Base-by-base conservation (phyloP, 208 protist species). In the Crithidia bombi region DNA sequence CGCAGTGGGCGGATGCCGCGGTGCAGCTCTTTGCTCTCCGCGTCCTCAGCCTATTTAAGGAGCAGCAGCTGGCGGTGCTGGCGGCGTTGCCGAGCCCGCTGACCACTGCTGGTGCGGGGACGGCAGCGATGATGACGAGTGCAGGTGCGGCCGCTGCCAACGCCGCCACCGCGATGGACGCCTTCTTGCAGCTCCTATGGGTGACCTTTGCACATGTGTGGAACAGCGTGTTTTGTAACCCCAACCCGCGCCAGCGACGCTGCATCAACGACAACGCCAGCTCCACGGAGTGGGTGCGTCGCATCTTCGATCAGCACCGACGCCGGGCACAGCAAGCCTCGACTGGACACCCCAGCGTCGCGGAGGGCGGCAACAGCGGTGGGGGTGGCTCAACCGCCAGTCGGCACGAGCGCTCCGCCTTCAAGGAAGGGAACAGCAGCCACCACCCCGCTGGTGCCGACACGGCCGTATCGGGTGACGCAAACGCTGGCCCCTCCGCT, bases 1-100 rank as follows among this genome's bases (percentile, higher is more conserved):
- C 65, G 51, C 61, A 77, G 32, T 93, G 87, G 87, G 73, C 39
- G 38, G 87, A 93, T 38, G 76, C 77, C 6, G 49, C 75, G 12
- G 72, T 91, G 59, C 90, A 95, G 78, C 73, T 84, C 41, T 75
- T 95, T 15, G 85, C 90, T 6, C 74, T 82, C 26, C 84, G 85
- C 35, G 78, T 83, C 11, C 41, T 93, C 11, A 54, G 52, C 58
- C 64, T 82, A n/a, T 65, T 94, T 35, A 72, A 86, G 38, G 59
- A 67, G 38, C 65, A 70, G n/a, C 47, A 78, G 36, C 38, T 36
- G 44, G 70, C 33, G 6, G 55, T 71, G 44, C 44, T 72, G 41
- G 21, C 55, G 0, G 59, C 64, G 28, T 38, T 38, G 33, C 55
- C 61, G 15, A 43, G 33, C 11, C 64, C 47, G 41, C 35, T 62